Conservation (phyloP, 148 eudicot genomes). For the Bassia scoparia region DNA sequence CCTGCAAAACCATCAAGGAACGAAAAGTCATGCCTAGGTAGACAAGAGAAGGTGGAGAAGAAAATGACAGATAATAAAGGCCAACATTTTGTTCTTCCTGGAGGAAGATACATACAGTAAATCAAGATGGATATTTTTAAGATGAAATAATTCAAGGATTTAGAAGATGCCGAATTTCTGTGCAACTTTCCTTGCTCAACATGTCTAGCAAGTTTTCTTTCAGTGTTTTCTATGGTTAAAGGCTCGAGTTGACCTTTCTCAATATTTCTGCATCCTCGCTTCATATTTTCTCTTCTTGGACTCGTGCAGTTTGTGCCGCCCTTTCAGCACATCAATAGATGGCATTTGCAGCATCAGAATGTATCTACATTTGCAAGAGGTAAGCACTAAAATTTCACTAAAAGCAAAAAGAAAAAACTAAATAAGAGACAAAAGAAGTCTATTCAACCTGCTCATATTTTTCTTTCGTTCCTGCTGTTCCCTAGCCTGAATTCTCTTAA, state of each 20-base stretch:
- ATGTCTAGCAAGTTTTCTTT: conserved; percentile 88
- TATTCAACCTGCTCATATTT: conserved; percentile 79
- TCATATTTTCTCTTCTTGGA: conserved; percentile 62
- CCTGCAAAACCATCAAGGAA: conserved; percentile 36
- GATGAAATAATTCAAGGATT: too few species aligned
- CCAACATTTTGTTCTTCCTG: not conserved
- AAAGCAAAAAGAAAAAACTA: not conserved
- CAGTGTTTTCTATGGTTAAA: conserved; percentile 53
- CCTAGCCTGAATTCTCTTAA: conserved; percentile 88
- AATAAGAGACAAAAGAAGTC: not conserved
- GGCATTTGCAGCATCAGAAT: conserved; percentile 78
- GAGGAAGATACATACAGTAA: not conserved
- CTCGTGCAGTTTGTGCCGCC: conserved; percentile 49
- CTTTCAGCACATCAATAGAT: conserved; percentile 67
- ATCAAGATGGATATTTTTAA: not conserved
- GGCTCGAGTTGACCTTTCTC: conserved; percentile 48
- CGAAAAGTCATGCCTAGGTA: not conserved
- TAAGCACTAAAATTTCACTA: conserved; percentile 1
- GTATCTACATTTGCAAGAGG: conserved; percentile 48
- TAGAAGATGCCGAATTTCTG: too few species aligned
- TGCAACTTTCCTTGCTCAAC: conserved; percentile 69
- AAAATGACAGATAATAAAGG: not conserved
- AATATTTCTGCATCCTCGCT: conserved; percentile 70
- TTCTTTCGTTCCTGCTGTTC: conserved; percentile 98
- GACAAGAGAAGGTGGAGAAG: not conserved